Evolutionary conservation across 139 green algal species (phyloP).

Genomic region (Medakamo hakoo): DNA sequence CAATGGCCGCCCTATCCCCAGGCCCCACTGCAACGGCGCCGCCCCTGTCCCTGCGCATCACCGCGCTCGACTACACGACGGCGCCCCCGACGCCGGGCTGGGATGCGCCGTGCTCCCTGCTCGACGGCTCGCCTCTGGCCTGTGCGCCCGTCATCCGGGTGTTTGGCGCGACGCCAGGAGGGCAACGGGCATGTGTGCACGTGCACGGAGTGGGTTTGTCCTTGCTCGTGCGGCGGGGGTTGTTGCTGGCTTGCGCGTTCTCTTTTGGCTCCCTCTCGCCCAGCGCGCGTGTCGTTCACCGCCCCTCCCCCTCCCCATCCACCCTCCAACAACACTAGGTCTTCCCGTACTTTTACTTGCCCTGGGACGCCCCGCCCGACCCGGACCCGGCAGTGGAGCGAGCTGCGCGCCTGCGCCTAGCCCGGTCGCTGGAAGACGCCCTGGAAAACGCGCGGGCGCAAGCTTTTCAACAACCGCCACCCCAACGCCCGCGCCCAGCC

Average conservation of each 20-base stretch:
- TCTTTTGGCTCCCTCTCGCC: neutral
- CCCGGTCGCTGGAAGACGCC: too few species aligned
- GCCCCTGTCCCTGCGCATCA: too few species aligned
- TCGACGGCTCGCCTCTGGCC: conserved; percentile 37
- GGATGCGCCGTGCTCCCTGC: conserved; percentile 47
- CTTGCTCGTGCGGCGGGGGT: neutral
- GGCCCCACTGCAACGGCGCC: too few species aligned
- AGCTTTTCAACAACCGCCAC: too few species aligned
- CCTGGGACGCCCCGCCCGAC: too few species aligned
- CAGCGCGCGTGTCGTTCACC: neutral
- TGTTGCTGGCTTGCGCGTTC: neutral
- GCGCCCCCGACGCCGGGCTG: conserved; percentile 49
- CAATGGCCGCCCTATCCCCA: too few species aligned
- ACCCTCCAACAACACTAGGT: too few species aligned
- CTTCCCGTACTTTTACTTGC: conserved; percentile 89
- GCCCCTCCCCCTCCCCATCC: neutral
- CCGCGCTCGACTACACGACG: conserved; percentile 77
- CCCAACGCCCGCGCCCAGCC: too few species aligned
- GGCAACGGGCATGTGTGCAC: conserved; percentile 80
- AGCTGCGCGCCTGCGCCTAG: too few species aligned
- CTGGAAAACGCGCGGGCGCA: too few species aligned
- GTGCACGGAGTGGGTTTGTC: conserved; percentile 48
- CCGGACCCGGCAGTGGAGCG: too few species aligned
- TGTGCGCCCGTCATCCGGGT: conserved; percentile 79
- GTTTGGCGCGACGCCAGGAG: conserved; percentile 70